Conservation (phyloP, 2,329 filamentous ascomycete genomes). For the Fusarium pseudograminearum region DNA sequence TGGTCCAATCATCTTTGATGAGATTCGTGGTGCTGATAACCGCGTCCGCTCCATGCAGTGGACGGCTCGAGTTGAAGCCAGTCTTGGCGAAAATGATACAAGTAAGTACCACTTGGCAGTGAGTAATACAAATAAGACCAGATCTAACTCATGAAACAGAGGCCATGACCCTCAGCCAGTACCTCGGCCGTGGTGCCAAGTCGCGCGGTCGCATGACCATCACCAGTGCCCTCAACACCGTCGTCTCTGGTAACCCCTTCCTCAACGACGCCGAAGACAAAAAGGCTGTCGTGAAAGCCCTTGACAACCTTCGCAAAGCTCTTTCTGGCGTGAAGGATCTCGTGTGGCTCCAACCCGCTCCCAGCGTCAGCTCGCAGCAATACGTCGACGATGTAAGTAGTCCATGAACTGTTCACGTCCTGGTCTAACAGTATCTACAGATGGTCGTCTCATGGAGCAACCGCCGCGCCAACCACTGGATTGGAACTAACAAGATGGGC, state of each 20-base stretch:
- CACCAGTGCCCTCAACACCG: conserved; percentile 21
- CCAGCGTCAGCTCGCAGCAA: conserved; percentile 9
- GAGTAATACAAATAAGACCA: rapidly evolving
- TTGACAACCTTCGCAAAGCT: conserved; percentile 16
- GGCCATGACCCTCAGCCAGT: conserved; percentile 22
- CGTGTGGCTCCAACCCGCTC: conserved; percentile 18
- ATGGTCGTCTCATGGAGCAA: conserved; percentile 25
- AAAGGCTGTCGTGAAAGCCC: conserved; percentile 17
- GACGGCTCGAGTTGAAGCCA: conserved; percentile 18
- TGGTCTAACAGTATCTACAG: neutral
- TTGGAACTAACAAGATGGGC: conserved; percentile 20
- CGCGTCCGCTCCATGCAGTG: conserved; percentile 15
- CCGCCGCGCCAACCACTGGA: conserved; percentile 23
- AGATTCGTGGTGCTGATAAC: conserved; percentile 15
- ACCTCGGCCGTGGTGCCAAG: conserved; percentile 19
- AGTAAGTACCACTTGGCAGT: neutral
- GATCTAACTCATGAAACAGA: neutral
- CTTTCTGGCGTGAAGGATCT: conserved; percentile 12
- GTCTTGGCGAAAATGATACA: conserved; percentile 9
- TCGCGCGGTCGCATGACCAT: conserved; percentile 21
- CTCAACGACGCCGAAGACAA: conserved; percentile 20
- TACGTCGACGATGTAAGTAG: conserved; percentile 16
- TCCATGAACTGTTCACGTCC: too few relatives aligned
- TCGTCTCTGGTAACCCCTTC: conserved; percentile 14
- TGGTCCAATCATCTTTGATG: conserved; percentile 15